Evolutionary conservation across 345 rosid genomes (phyloP).

Genomic region (Nasturtium officinale): DNA sequence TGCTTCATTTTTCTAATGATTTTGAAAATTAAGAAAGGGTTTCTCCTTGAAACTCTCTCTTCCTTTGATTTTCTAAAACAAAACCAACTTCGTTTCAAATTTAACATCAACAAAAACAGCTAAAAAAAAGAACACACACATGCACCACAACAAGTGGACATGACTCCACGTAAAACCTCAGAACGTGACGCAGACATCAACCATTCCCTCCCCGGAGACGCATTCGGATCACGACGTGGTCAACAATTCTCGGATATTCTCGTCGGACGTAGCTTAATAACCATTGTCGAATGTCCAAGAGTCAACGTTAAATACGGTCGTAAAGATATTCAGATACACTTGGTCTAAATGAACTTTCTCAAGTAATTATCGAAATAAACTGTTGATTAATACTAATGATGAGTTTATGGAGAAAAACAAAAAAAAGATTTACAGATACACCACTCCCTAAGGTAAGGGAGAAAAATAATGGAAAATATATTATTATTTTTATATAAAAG

Average conservation of each 20-base stretch:
- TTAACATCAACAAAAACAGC: neutral
- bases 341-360: no score
- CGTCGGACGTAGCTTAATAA: conserved; percentile 61
- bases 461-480: conserved; percentile 28
- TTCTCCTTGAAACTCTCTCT: conserved; percentile 31
- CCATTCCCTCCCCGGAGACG: conserved; percentile 72
- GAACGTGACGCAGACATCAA: conserved; percentile 66
- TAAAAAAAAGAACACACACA: conserved; percentile 4
- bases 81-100: conserved; percentile 10
- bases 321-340: no score
- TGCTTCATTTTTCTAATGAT: neutral
- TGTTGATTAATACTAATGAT: conserved; percentile 35
- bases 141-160: neutral
- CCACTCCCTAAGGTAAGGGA: conserved; percentile 19
- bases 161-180: conserved; percentile 55
- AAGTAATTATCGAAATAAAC: no score
- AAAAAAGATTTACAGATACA: conserved; percentile 41
- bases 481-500: neutral
- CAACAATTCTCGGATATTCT: conserved; percentile 83
- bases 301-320: conserved; percentile 56
- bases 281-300: conserved; percentile 70
- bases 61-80: conserved; percentile 14
- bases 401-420: conserved; percentile 31
- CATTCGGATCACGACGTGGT: no score
- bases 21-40: conserved; percentile 15